phyloP scores from a whole-genome alignment of 2,329 filamentous ascomycete species.

The Neospermospora avenae region DNA sequence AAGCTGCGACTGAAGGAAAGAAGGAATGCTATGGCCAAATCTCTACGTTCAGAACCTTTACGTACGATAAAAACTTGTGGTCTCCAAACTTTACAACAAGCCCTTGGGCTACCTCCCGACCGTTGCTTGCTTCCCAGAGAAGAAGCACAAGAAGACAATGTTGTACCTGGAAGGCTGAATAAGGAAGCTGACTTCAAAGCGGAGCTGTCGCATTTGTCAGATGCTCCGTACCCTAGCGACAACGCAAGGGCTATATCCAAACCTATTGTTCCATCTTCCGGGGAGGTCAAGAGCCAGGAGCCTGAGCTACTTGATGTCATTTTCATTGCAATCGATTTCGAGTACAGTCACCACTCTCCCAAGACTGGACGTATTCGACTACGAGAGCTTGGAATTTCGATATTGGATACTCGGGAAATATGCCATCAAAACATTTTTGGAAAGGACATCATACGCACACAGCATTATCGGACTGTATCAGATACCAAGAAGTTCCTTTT shows the following conservation, averaged over 20 bases:
- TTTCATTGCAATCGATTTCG: conserved; percentile 19
- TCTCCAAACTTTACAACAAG: conserved; percentile 4
- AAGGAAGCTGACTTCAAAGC: neutral
- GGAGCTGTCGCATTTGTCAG: neutral
- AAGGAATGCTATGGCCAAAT: conserved; percentile 2
- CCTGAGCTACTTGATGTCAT: conserved; percentile 10
- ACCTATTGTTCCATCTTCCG: neutral
- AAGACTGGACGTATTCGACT: conserved; percentile 15
- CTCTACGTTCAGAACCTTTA: conserved; percentile 2
- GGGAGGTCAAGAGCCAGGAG: neutral
- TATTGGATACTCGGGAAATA: conserved; percentile 10
- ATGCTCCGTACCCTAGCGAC: neutral
- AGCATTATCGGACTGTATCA: conserved; percentile 14
- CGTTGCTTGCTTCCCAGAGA: neutral
- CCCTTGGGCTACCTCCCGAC: conserved; percentile 4
- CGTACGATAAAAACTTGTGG: conserved; percentile 8
- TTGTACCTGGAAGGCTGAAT: neutral
- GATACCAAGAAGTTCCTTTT: conserved; percentile 15
- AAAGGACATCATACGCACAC: conserved; percentile 9
- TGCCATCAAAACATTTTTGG: neutral
- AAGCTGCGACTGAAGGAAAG: conserved; percentile 1
- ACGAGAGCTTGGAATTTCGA: conserved; percentile 19
- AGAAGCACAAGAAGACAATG: neutral
- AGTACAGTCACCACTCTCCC: conserved; percentile 15
- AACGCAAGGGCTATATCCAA: neutral